Evolutionary conservation across 768 basidiomycete genomes (phyloP).

Genomic region (Cystobasidium onofrii): DNA sequence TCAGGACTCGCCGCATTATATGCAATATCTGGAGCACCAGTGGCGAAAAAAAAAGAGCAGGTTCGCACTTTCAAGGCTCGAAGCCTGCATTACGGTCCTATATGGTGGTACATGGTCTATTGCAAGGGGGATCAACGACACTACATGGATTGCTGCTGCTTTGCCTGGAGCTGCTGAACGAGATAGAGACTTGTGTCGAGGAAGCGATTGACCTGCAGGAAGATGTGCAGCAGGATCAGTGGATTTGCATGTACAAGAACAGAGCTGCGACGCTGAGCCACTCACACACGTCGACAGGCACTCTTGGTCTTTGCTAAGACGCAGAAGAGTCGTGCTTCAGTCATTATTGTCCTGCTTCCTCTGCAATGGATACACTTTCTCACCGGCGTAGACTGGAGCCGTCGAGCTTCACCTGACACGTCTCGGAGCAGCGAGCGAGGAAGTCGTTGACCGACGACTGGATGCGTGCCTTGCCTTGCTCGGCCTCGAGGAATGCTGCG

Average conservation of each 20-base stretch:
- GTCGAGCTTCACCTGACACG: constrained; percentile 18
- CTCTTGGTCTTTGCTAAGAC: constrained; percentile 29
- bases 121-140: too few relatives aligned
- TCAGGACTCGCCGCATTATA: too few relatives aligned
- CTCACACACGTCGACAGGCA: constrained; percentile 27
- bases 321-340: neutral
- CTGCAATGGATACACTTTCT: neutral
- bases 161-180: constrained; percentile 10
- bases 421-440: constrained; percentile 14
- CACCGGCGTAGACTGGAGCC: constrained; percentile 12
- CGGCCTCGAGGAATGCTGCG: constrained; percentile 11
- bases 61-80: neutral
- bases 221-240: too few relatives aligned
- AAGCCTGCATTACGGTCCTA: neutral
- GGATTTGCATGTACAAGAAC: too few relatives aligned
- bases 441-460: constrained; percentile 28
- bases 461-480: constrained; percentile 23
- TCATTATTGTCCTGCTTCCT: neutral
- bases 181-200: constrained; percentile 17
- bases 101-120: too few relatives aligned
- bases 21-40: too few relatives aligned
- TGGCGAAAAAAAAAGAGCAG: too few relatives aligned
- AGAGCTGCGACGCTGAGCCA: too few relatives aligned
- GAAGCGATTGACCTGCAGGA: constrained; percentile 26
- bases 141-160: constrained; percentile 13